A percentile compares a stretch with the other conserved stretches of the same genome.
Evolutionary conservation across 2,329 filamentous ascomycete genomes (phyloP).

Genomic region (Coniochaeta sp.): DNA sequence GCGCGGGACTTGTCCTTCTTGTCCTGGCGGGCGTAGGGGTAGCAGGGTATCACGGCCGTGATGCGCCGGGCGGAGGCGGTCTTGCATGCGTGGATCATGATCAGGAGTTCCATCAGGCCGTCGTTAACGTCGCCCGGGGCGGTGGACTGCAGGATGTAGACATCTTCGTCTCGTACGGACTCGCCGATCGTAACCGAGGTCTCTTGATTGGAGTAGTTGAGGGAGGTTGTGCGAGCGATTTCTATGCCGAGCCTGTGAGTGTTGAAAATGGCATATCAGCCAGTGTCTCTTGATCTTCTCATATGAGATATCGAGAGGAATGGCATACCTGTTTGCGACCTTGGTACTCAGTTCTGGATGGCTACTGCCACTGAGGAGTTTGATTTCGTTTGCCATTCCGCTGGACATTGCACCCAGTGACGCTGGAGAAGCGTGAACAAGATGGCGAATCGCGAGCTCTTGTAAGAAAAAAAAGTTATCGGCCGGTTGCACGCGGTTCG

Average conservation of each 20-base stretch:
- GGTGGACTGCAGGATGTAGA: slow-evolving; percentile 72
- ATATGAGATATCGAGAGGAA: neutral
- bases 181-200: slow-evolving; percentile 91
- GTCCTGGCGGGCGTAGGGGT: slow-evolving; percentile 92
- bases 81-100: slow-evolving; percentile 4
- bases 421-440: neutral
- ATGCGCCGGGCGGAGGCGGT: slow-evolving; percentile 81
- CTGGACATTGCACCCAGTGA: slow-evolving; percentile 13
- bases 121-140: slow-evolving; percentile 96
- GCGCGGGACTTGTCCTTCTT: slow-evolving; percentile 90
- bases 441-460: neutral
- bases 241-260: slow-evolving; percentile 61
- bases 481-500: neutral
- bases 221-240: slow-evolving; percentile 69
- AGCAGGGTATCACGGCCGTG: slow-evolving; percentile 92
- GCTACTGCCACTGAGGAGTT: slow-evolving; percentile 41
- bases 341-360: slow-evolving; percentile 39
- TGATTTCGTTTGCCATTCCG: slow-evolving; percentile 45
- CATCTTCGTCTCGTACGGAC: slow-evolving; percentile 94
- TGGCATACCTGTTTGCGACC: slow-evolving; percentile 31
- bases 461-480: neutral
- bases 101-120: slow-evolving; percentile 76
- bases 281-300: neutral
- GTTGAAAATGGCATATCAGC: slow-evolving; percentile 4
- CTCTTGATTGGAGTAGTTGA: slow-evolving; percentile 83